Base-by-base conservation (phyloP, 148 eudicot genomes). In the Fagopyrum homotropicum region DNA sequence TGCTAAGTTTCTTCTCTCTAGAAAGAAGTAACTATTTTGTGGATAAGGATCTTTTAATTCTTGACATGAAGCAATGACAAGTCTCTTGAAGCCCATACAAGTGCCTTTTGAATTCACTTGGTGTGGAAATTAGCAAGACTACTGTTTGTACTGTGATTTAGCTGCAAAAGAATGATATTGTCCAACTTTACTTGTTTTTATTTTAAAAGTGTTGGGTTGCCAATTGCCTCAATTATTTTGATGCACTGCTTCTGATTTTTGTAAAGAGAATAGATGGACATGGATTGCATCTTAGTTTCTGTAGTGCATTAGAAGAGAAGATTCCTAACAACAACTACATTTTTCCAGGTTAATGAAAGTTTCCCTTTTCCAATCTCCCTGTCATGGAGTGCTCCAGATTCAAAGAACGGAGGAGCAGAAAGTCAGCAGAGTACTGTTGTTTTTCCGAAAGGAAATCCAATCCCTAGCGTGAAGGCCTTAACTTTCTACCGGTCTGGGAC, bases 381-480 rank as follows among this genome's bases (percentile, higher is more conserved):
- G 85, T 89, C 96, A 64, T 94, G 98, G 98, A 90, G 89, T 80
- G 91, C 85, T 40, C 45, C 80, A 72, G 88, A 88, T 82, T 66
- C 71, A 6, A 66, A 66, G 46, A 66, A 2, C 43, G 97, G 87
- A 75, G 75, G 63, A 43, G 81, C 81, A 16, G 97, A 92, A 44
- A 88, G 84, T 75, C 87, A 80, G 55, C 93, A 90, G 73, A 86
- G 84, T 81, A 86, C 85, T 7, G 51, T 88, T 56, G 96, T 95
- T 47, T 89, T 95, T 59, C 97, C 97, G 6, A 95, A 92, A 77
- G 99, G 99, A 46, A 90, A 89, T 84, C 81, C 87, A 26, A 80
- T 95, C 44, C 99, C 99, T 10, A 89, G 88, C 79, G 76, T 86
- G 55, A 95, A 92, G 87, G 97, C 97, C 72, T 77, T 95, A 73